Percentiles rank a stretch among this genome's conserved stretches.
These are phyloP conservation scores for Kwoniella dendrophila DNA, from an alignment of 768 basidiomycete genomes.

Conservation along the genomic window DNA sequence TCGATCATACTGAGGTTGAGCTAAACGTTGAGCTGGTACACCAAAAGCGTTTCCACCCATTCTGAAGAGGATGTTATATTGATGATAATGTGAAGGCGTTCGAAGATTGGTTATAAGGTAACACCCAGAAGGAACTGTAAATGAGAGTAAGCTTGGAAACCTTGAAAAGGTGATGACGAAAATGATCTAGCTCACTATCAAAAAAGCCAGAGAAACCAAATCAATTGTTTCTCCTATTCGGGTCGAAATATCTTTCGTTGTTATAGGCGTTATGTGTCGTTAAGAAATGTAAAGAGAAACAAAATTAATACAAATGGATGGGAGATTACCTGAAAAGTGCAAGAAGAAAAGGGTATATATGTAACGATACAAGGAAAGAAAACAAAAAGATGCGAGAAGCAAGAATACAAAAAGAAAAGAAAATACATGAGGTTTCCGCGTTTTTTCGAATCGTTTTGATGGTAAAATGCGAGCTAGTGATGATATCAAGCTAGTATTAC, in stretches of 20 bases:
- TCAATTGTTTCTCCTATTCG: too few species aligned
- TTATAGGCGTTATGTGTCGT: not conserved
- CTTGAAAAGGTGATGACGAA: too few species aligned
- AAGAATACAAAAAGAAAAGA: not conserved
- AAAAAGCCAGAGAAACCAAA: too few species aligned
- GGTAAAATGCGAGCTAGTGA: not conserved
- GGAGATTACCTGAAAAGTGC: not conserved
- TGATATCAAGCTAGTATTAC: too few species aligned
- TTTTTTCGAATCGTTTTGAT: not conserved
- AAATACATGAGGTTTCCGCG: not conserved
- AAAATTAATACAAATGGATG: not conserved
- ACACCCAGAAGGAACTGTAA: too few species aligned
- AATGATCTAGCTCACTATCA: too few species aligned
- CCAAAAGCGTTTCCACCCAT: constrained; percentile 46
- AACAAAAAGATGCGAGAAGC: not conserved
- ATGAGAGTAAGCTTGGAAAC: too few species aligned
- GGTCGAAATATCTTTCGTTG: too few species aligned
- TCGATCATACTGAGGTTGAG: constrained; percentile 22
- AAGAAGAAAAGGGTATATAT: constrained; percentile 4
- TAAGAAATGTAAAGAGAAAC: not conserved
- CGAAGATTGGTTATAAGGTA: not conserved
- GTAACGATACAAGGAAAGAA: too few species aligned
- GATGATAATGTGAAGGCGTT: too few species aligned
- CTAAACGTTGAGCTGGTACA: constrained; percentile 28
- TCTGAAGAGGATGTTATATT: not conserved